A percentile compares a stretch with the other conserved stretches of the same genome.
These are phyloP conservation scores for Leptographium radiaticola DNA, from an alignment of 2,329 filamentous ascomycete species.

Conservation along the genomic window DNA sequence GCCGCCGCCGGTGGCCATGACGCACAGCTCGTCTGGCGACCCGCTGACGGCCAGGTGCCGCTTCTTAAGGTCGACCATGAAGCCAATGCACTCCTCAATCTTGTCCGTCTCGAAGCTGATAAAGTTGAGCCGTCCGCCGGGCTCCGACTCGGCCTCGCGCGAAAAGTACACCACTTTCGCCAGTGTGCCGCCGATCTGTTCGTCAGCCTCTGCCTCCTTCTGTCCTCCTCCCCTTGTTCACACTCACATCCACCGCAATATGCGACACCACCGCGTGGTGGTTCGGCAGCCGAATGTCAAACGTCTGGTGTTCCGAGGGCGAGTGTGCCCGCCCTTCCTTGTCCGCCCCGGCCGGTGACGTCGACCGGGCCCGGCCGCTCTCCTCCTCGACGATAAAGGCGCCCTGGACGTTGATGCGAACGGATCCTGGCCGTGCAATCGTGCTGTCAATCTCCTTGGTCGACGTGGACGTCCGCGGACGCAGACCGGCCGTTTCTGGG, in stretches of 20 bases:
- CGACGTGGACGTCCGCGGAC: conserved; percentile 29
- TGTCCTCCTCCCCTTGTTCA: too few species aligned
- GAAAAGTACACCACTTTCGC: conserved; percentile 97
- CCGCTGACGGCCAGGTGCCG: conserved; percentile 70
- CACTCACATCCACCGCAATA: conserved; percentile 82
- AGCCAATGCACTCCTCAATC: conserved; percentile 87
- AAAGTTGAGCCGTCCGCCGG: conserved; percentile 86
- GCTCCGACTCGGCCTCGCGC: conserved; percentile 68
- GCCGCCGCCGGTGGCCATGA: conserved; percentile 93
- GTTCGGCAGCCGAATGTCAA: conserved; percentile 91
- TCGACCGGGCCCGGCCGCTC: conserved; percentile 31
- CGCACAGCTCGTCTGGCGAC: conserved; percentile 57
- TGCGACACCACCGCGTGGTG: conserved; percentile 93
- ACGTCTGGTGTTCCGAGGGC: conserved; percentile 47
- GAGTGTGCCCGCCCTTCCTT: conserved; percentile 8
- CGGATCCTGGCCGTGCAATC: conserved; percentile 52
- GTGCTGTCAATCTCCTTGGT: conserved; percentile 47
- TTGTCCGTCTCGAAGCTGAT: conserved; percentile 91
- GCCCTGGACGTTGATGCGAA: conserved; percentile 92
- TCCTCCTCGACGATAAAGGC: conserved; percentile 88
- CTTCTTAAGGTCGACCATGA: conserved; percentile 73
- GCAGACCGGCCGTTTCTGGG: not conserved
- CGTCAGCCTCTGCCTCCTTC: not conserved
- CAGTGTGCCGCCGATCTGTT: conserved; percentile 83
- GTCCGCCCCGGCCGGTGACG: conserved; percentile 9